Percentiles rank a stretch among this genome's conserved stretches.
phyloP scores from a whole-genome alignment of 495 filamentous ascomycete genomes.

The Penicillium crystallinum region DNA sequence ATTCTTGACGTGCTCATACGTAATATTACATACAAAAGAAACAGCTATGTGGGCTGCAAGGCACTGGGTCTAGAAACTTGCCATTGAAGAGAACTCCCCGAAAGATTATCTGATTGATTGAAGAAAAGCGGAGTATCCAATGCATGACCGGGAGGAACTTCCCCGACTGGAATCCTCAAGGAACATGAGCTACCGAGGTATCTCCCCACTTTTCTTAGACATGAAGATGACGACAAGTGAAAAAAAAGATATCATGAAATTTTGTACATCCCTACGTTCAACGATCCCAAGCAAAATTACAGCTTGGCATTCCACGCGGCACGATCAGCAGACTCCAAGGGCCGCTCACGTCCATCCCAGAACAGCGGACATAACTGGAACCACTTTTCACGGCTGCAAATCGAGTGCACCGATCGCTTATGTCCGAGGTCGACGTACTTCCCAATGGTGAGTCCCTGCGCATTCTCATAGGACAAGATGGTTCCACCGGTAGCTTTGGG shows the following conservation, averaged over 20 bases:
- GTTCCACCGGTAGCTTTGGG: conserved; percentile 55
- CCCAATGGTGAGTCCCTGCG: conserved; percentile 58
- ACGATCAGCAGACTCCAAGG: conserved; percentile 43
- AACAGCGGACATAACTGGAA: conserved; percentile 61
- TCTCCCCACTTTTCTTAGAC: neutral
- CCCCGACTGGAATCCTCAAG: neutral
- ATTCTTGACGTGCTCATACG: no score
- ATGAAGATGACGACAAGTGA: neutral
- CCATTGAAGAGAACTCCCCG: neutral
- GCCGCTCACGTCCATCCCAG: conserved; percentile 41
- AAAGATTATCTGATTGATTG: conserved; percentile 1
- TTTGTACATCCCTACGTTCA: neutral
- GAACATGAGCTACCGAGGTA: neutral
- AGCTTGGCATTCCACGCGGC: conserved; percentile 47
- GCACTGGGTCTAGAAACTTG: no score
- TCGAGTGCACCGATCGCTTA: conserved; percentile 59
- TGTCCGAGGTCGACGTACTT: conserved; percentile 63
- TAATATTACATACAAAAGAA: neutral
- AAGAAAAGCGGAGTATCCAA: neutral
- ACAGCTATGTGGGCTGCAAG: no score
- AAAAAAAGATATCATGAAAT: neutral
- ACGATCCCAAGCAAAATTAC: conserved; percentile 10
- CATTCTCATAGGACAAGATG: conserved; percentile 61
- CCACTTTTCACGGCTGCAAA: conserved; percentile 58
- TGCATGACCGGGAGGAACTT: neutral